Base-by-base conservation (phyloP, 1,284 basidiomycete genomes). In the Cutaneotrichosporon spelunceum region DNA sequence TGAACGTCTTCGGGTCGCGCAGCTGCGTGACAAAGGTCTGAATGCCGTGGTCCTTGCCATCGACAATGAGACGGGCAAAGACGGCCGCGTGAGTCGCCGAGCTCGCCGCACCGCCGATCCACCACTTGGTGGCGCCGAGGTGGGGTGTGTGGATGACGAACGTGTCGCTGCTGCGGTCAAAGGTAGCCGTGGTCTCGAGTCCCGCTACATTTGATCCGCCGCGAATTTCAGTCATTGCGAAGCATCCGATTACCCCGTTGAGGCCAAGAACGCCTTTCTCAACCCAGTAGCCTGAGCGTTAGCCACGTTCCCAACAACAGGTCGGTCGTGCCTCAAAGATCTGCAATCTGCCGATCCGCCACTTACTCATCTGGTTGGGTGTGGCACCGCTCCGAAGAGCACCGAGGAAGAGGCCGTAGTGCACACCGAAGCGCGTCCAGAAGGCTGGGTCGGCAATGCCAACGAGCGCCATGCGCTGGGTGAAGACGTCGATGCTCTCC, bases 21-120 rank as follows among this genome's bases (percentile, higher is more conserved):
- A 85, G 74, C 65, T 83, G 83, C 2, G 82, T 81, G 49, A 84
- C 79, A 69, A 84, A 84, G 7, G 83, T 85, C 79, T 85, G 84
- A 49, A 82, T 81, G 21, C 84, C 84, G 71, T 84, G 76, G 62
- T 70, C 72, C 76, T 83, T 83, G 57, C 83, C 83, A 63, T 82
- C 78, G 62, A 84, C 73, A 56, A 83, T 81, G 61, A 85, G 73
- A 66, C 82, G 83, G 6, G 84, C 84, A 65, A 84, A 84, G 6
- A 84, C 83, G 52, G 83, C 80, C 63, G 82, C 81, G 73, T 85
- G 83, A 6, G 83, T 85, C 6, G 83, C 83, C 2, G 83, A 83
- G 59, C 81, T 81, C 3, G 83, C 84, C 1, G 84, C 84, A 56
- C 83, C 83, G 53, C 84, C 84, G 67, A 84, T 85, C 82, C 82